Percentiles rank a stretch among this genome's conserved stretches.
Conservation (phyloP, 805 yeast species). For the Metschnikowia lunata region DNA sequence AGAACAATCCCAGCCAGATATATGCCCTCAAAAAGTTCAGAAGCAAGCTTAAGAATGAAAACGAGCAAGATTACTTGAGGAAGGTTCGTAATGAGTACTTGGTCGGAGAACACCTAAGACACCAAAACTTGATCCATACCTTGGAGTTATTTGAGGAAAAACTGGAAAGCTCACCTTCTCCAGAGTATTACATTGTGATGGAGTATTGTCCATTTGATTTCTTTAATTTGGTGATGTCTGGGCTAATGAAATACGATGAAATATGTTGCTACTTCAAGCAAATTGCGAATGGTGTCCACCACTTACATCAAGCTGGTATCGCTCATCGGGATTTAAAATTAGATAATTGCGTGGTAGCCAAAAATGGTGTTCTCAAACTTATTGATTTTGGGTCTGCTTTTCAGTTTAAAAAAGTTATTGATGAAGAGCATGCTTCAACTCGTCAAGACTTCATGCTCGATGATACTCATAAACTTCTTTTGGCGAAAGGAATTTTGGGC, state of each 20-base stretch:
- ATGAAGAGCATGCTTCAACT: conserved; percentile 22
- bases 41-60: conserved; percentile 55
- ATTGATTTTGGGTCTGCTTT: conserved; percentile 95
- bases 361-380: conserved; percentile 71
- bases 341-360: conserved; percentile 85
- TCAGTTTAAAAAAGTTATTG: conserved; percentile 53
- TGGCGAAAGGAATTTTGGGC: conserved; percentile 85
- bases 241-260: conserved; percentile 67
- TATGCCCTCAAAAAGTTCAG: conserved; percentile 89
- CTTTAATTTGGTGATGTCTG: conserved; percentile 89
- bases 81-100: conserved; percentile 81
- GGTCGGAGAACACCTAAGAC: conserved; percentile 68
- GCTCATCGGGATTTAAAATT: conserved; percentile 92
- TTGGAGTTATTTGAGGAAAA: conserved; percentile 69
- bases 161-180: conserved; percentile 2
- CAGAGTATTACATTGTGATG: conserved; percentile 69
- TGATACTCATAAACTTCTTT: conserved; percentile 41
- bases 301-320: conserved; percentile 75
- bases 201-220: conserved; percentile 91
- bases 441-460: conserved; percentile 25
- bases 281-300: conserved; percentile 66
- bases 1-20: conserved; percentile 47
- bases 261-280: conserved; percentile 80
- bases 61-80: conserved; percentile 63
- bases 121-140: conserved; percentile 77